Base-by-base conservation (phyloP, 164 flowering plant genomes). In the Saururus chinensis region DNA sequence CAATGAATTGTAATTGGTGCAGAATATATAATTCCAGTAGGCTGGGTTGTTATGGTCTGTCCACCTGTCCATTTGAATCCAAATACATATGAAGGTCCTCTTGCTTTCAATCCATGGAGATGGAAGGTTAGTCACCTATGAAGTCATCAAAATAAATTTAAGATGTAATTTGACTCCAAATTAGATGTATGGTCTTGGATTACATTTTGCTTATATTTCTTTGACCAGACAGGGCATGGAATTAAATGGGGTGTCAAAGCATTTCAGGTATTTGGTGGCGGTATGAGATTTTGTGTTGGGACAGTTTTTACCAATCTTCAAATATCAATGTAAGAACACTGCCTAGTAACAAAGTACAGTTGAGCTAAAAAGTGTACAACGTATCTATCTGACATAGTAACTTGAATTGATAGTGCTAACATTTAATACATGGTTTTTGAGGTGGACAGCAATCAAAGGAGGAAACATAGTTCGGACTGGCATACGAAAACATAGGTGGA, bases 41-140 rank as follows among this genome's bases (percentile, higher is more conserved):
- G 92, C 25, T 88, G 96, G 96, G 85, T 81, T 2, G 79, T 92
- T 19, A 87, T 88, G 90, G 92, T 84, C 17, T 85, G 95, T 75
- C 98, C 95, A 66, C 90, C 92, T 56, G 89, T 83, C 30, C 98
- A 92, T 76, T 75, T 92, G 67, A 82, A 92, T 67, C 96, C 96
- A 57, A 68, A 66, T 64, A 81, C 60, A 57, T 92, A 82, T 65
- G 76, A 74, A 57, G 79, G 88, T 65, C 96, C 98, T n/a, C 81
- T 87, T 22, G 62, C 72, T 48, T 92, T 92, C 71, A 84, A 92
- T 76, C 98, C 98, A 56, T 63, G 75, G 80, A 76, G 98, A 81
- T 92, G 98, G 98, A 74, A 87, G 84, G 98, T 86, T 64, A 41
- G 81, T 59, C 6, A 22, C 53, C 6, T 35, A 51, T 52, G 26